Evolutionary conservation across 345 rosid species (phyloP), one percentile per base, ranked within the genome.

Genomic region (Gossypium australe): DNA sequence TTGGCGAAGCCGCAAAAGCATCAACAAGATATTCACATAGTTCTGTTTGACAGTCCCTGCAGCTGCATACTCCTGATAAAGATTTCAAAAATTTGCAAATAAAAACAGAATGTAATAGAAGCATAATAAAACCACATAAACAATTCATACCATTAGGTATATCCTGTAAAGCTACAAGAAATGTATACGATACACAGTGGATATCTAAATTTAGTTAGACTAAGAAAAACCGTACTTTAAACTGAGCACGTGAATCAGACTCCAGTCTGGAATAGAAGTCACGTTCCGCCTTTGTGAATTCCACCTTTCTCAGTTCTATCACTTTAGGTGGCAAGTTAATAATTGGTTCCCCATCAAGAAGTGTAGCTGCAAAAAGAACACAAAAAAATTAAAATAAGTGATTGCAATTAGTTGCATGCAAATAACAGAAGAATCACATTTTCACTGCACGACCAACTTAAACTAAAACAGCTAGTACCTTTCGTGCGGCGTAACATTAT

Each of bases 41-140:
- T 93, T 95, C 78, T 93, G 97, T 82, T 89, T 93, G 59, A 95
- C 97, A 66, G 97, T 95, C 79, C 99, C 99, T n/a, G 99, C 99
- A 77, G 89, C 97, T 17, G 90, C 94, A 82, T 95, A 95, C 84
- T 95, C 98, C 98, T 95, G 84, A 82, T 12, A 60, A 57, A 77
- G 16, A 38, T 60, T 59, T 80, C 14, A 49, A 51, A 5, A 55
- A 59, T 44, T 66, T 48, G 65, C 4, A 56, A 22, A 27, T 5
- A 20, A 18, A 34, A 11, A 51, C 7, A 53, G 47, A 62, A 56
- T 16, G 10, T 14, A 67, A 73, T 16, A 47, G 29, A 25, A 62
- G 2, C 20, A 3, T 11, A 22, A 60, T 48, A 73, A 10, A 10
- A 43, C 18, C 45, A 24, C 47, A 61, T n/a, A 47, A 62, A 60